Conservation (phyloP, 2,329 filamentous ascomycete species). For the Mollisia scopiformis region DNA sequence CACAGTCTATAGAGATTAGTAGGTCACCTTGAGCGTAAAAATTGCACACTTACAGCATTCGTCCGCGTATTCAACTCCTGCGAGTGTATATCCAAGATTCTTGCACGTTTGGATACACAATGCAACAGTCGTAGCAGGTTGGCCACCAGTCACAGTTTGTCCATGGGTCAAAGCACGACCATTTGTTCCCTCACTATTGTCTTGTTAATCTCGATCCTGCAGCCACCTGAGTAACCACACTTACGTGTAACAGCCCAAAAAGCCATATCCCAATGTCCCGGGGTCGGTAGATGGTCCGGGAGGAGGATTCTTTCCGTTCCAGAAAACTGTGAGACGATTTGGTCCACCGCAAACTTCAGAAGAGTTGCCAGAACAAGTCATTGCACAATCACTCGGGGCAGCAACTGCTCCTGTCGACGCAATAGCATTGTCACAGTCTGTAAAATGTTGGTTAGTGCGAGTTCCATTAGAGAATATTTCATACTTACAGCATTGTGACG, state of each 20-base stretch:
- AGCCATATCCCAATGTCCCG: conserved; percentile 19
- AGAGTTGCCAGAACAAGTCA: conserved; percentile 22
- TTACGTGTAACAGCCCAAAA: conserved; percentile 31
- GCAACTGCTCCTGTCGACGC: conserved; percentile 1
- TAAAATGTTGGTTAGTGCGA: not conserved
- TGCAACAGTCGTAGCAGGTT: conserved; percentile 22
- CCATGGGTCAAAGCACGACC: conserved; percentile 22
- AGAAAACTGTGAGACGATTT: conserved; percentile 34
- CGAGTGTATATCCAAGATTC: conserved; percentile 40
- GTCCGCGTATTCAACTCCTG: conserved; percentile 48
- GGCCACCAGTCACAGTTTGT: conserved; percentile 15
- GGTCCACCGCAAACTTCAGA: conserved; percentile 36
- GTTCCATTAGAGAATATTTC: not conserved
- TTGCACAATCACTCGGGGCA: conserved; percentile 21
- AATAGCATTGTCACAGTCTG: conserved; percentile 26
- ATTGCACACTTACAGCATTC: conserved; percentile 43
- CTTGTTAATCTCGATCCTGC: not conserved
- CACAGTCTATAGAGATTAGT: conserved; percentile 12
- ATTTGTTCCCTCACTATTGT: conserved; percentile 21
- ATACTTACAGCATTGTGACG: conserved; percentile 33
- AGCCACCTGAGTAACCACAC: conserved; percentile 7
- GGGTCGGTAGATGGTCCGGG: conserved; percentile 26
- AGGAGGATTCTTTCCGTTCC: conserved; percentile 27
- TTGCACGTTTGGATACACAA: conserved; percentile 29
- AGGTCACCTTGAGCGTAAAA: not conserved